Evolutionary conservation across 2,329 filamentous ascomycete genomes (phyloP), one percentile per base, ranked within the genome.

Genomic region (Endocalyx cinctus): DNA sequence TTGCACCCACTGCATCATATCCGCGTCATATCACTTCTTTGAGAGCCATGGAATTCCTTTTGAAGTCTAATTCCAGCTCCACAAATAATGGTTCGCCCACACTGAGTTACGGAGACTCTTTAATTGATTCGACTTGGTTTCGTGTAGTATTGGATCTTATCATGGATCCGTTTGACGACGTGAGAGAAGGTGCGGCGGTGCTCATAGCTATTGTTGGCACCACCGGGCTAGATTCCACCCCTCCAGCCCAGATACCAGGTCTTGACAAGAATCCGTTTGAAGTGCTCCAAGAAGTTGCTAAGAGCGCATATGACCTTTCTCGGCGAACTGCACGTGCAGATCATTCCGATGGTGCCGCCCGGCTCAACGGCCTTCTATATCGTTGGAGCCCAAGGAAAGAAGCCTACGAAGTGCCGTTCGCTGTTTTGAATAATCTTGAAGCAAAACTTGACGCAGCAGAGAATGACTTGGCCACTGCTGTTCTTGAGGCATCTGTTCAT

Each of bases 161-260:
- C 6, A 69, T 94, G 52, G 86, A 98, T 49, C 87, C 90, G 0
- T 98, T 94, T 51, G 92, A 97, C 37, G 92, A 98, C 57, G 84
- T 97, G 5, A 74, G 90, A 45, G 77, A 74, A 27, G 60, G 64
- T 23, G 71, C 78, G 3, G 64, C 69, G 0, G 59, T 58, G 2
- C 62, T 79, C 3, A 47, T 84, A 17, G 67, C 64, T 33, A 48
- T 74, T n/a, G 64, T 75, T 25, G 59, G 66, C 3, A 58, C 63
- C 16, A 47, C 54, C 12, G 54, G 60, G 16, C 64, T 54, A 14
- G 38, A 43, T 23, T 45, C 31, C 28, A 43, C 17, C 15, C 42
- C 31, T 38, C 37, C 25, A 25, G 14, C 10, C 18, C 25, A 19
- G 14, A 45, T 29, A 14, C 32, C 12, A 18, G 29, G 31, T 18